These are phyloP conservation scores for Citrullus mucosospermus DNA, from an alignment of 306 rosid species.

Conservation along the genomic window DNA sequence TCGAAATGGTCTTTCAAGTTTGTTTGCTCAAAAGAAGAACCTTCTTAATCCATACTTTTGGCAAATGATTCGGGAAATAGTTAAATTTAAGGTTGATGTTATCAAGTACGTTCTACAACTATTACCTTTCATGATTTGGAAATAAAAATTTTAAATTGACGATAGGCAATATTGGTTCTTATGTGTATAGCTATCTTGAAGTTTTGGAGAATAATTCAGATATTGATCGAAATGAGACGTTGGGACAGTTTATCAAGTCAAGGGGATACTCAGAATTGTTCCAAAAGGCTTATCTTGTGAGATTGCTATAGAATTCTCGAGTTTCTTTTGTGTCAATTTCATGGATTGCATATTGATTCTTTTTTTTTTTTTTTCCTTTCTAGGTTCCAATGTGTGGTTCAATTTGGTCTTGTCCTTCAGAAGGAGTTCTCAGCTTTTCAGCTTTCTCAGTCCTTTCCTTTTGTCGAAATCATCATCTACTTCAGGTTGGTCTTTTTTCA, in stretches of 20 bases:
- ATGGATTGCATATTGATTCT: neutral
- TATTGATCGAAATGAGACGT: slow-evolving; percentile 59
- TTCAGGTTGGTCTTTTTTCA: slow-evolving; percentile 44
- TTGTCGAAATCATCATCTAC: slow-evolving; percentile 81
- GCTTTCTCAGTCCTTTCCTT: slow-evolving; percentile 84
- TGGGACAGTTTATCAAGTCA: slow-evolving; percentile 59
- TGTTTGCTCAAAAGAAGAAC: slow-evolving; percentile 75
- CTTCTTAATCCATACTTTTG: slow-evolving; percentile 52
- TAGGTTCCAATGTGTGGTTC: slow-evolving; percentile 77
- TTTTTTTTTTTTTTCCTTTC: neutral
- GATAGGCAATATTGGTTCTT: neutral
- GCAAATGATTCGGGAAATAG: slow-evolving; percentile 72
- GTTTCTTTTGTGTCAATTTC: neutral
- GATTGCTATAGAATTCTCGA: neutral
- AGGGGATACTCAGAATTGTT: slow-evolving; percentile 75
- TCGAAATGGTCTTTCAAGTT: slow-evolving; percentile 55
- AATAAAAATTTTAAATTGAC: neutral
- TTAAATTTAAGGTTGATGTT: slow-evolving; percentile 61
- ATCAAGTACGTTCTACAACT: slow-evolving; percentile 27
- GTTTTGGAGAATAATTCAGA: slow-evolving; percentile 53
- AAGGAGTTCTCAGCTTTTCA: slow-evolving; percentile 14
- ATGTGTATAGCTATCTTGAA: slow-evolving; percentile 51
- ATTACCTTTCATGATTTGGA: neutral
- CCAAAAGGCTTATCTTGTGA: slow-evolving; percentile 76
- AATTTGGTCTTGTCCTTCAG: slow-evolving; percentile 80